Evolutionary conservation across 345 rosid genomes (phyloP), one percentile per base, ranked within the genome.

Genomic region (Euphorbia pulcherrima): DNA sequence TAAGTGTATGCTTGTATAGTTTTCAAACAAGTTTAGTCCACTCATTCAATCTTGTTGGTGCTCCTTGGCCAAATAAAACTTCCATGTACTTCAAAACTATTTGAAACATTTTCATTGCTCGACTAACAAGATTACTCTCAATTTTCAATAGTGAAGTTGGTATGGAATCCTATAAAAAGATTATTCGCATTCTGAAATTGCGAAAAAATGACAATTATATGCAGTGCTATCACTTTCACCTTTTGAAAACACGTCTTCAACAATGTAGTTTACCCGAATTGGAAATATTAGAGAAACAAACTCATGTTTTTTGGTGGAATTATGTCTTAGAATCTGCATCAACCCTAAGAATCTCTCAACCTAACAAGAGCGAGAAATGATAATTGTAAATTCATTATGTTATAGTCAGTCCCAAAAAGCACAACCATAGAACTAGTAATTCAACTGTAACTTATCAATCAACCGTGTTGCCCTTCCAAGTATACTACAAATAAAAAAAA

Each of bases 241-340:
- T 90, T 90, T 73, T 93, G 97, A 78, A 89, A 93, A 78, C 92
- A 90, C 59, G 74, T 93, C 98, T 82, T 90, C 96, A 65, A 93
- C 86, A 5, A 96, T 89, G 81, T 86, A 89, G 65, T 85, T 92
- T 64, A 86, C 98, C 61, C 83, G 85, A 69, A 85, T 85, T 73
- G 85, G 87, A 8, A 92, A 77, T 68, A 87, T 93, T 74, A 89
- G 90, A 17, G 83, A 87, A 75, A 93, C 90, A 78, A 93, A 89
- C 16, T 92, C 88, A 62, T 96, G 96, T 58, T 86, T 93, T 28
- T 92, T 94, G 26, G 83, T 84, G 77, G 96, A 93, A 30, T 87
- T 74, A 92, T 89, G 73, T 88, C 96, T 73, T 93, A n/a, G n/a
- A n/a, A n/a, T 93, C 86, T 86, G 97, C 97, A 93, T 93, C 84